These are phyloP conservation scores for Ceratobasidium sp. DNA, from an alignment of 1,284 basidiomycete genomes.

Conservation along the genomic window DNA sequence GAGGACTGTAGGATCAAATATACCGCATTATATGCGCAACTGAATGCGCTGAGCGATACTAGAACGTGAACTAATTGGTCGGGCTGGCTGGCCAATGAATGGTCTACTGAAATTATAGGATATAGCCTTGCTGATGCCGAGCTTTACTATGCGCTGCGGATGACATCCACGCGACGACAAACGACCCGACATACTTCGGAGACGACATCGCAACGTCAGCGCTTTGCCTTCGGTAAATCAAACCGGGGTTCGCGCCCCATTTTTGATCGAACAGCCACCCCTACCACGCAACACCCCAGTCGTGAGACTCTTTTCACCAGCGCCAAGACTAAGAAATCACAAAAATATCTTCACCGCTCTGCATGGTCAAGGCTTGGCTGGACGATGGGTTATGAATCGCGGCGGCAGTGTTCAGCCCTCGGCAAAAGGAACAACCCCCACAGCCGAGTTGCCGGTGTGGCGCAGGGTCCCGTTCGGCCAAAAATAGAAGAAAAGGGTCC, in stretches of 20 bases:
- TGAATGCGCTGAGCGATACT: no score
- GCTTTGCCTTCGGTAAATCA: background rate
- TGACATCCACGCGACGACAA: no score
- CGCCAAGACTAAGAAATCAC: no score
- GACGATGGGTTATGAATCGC: background rate
- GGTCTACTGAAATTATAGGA: no score
- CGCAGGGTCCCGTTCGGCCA: slow-evolving; percentile 3
- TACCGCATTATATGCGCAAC: no score
- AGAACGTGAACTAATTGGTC: no score
- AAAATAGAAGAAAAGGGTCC: slow-evolving; percentile 5
- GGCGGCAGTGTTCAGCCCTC: background rate
- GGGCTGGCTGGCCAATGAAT: no score
- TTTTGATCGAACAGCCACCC: slow-evolving; percentile 14
- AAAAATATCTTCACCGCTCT: background rate
- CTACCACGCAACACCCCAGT: background rate
- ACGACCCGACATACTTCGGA: no score
- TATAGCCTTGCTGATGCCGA: no score
- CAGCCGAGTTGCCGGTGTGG: background rate
- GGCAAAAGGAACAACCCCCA: background rate
- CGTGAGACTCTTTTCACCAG: background rate
- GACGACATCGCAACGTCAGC: background rate
- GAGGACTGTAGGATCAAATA: no score
- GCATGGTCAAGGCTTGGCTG: background rate
- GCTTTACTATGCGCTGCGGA: no score
- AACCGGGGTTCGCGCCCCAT: background rate